Conservation (phyloP, 495 filamentous ascomycete species). For the Trichocladium uniseriatum region DNA sequence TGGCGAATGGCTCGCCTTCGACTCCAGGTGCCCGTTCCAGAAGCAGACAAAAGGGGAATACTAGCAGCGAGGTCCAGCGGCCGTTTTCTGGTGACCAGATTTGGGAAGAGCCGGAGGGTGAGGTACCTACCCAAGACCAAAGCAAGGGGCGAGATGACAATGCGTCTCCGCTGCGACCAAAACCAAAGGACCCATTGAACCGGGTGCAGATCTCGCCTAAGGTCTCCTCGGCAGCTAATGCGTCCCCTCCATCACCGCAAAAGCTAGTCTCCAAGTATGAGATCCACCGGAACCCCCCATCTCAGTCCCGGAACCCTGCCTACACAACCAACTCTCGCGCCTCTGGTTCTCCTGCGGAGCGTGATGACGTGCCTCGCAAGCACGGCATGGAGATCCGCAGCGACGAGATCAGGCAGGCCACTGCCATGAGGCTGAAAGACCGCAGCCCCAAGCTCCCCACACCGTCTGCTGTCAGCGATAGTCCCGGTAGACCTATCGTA, state of each 20-base stretch:
- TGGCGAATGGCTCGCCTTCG: slow-evolving; percentile 17
- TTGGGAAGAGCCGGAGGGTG: slow-evolving; percentile 68
- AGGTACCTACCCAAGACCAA: slow-evolving; percentile 11
- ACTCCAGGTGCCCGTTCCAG: slow-evolving; percentile 27
- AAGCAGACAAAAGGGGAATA: slow-evolving; percentile 45
- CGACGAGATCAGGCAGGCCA: slow-evolving; percentile 81
- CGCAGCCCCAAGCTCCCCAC: slow-evolving; percentile 76
- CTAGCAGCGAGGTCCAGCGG: slow-evolving; percentile 48
- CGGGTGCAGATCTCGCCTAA: slow-evolving; percentile 42
- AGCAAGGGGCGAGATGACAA: slow-evolving; percentile 7
- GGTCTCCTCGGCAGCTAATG: slow-evolving; percentile 12
- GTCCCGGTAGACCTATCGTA: slow-evolving; percentile 78
- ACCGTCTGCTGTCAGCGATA: slow-evolving; percentile 78
- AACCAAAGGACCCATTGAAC: slow-evolving; percentile 52
- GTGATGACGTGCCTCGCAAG: slow-evolving; percentile 42
- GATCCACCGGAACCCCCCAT: slow-evolving; percentile 68
- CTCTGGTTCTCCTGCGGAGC: slow-evolving; percentile 24
- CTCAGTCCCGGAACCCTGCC: slow-evolving; percentile 61
- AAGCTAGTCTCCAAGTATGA: slow-evolving; percentile 58
- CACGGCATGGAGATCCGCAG: slow-evolving; percentile 73
- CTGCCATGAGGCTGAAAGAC: slow-evolving; percentile 78
- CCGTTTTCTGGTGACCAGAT: slow-evolving; percentile 70
- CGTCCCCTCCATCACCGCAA: slow-evolving; percentile 22
- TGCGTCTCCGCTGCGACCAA: slow-evolving; percentile 29
- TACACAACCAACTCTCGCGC: slow-evolving; percentile 55